These are phyloP conservation scores for Xerocomus amazonicus DNA, from an alignment of 1,284 basidiomycete species.

Conservation along the genomic window DNA sequence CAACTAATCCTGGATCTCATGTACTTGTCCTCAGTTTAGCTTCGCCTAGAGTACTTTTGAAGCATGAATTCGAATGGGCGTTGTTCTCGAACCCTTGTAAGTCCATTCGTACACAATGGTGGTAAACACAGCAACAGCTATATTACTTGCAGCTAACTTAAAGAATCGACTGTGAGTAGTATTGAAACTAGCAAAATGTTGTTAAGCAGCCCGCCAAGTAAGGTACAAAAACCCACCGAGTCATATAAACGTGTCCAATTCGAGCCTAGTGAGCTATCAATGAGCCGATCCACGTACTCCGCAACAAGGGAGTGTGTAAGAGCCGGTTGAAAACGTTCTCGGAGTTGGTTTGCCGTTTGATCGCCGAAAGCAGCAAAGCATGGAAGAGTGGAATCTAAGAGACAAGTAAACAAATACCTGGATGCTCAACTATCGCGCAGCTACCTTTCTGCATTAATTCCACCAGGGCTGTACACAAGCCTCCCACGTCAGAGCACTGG, in stretches of 20 bases:
- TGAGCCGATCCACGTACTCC: slow-evolving; percentile 84
- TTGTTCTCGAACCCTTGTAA: too few species aligned
- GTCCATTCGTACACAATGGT: slow-evolving; percentile 1
- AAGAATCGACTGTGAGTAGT: slow-evolving; percentile 81
- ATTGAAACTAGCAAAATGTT: slow-evolving; percentile 56
- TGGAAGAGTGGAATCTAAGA: slow-evolving; percentile 82
- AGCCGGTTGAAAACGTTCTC: slow-evolving; percentile 92
- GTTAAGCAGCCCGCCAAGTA: neutral
- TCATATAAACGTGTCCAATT: slow-evolving; percentile 92
- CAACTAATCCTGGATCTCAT: slow-evolving; percentile 15
- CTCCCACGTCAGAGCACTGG: slow-evolving; percentile 6
- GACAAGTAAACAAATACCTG: slow-evolving; percentile 7
- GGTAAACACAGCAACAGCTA: slow-evolving; percentile 1
- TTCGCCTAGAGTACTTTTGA: slow-evolving; percentile 1
- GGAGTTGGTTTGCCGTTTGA: slow-evolving; percentile 81
- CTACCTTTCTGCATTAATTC: slow-evolving; percentile 94
- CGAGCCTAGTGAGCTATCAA: slow-evolving; percentile 86
- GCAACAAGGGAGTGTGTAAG: slow-evolving; percentile 85
- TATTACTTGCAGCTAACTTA: slow-evolving; percentile 30
- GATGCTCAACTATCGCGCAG: slow-evolving; percentile 8
- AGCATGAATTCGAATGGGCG: neutral
- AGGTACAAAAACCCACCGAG: slow-evolving; percentile 57
- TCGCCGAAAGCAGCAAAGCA: slow-evolving; percentile 92
- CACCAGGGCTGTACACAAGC: slow-evolving; percentile 64
- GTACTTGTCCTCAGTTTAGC: neutral